phyloP scores from a whole-genome alignment of 345 rosid genomes.

The Cardiospermum halicacabum region DNA sequence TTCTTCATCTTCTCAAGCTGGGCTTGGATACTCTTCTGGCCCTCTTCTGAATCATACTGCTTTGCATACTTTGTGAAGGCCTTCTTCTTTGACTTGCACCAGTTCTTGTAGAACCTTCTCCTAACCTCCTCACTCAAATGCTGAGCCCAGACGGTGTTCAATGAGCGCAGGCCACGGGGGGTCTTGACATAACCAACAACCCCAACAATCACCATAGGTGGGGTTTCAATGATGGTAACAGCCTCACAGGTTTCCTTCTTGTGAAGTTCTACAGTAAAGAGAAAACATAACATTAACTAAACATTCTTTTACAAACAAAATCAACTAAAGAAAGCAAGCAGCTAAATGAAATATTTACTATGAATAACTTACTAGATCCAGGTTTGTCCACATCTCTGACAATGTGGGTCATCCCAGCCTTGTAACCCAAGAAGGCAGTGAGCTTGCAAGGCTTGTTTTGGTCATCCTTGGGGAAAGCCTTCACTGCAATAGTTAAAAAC shows the following conservation, averaged over 20 bases:
- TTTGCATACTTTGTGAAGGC: constrained; percentile 68
- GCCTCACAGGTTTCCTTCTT: constrained; percentile 94
- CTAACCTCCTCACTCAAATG: constrained; percentile 78
- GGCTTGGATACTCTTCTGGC: constrained; percentile 55
- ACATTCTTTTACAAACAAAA: background rate
- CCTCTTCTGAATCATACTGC: constrained; percentile 55
- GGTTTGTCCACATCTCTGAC: constrained; percentile 87
- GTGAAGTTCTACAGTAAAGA: constrained; percentile 58
- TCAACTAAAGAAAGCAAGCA: too few relatives aligned
- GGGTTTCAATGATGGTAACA: constrained; percentile 76
- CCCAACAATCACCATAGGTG: constrained; percentile 80
- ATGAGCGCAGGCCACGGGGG: constrained; percentile 62
- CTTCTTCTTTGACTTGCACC: constrained; percentile 88
- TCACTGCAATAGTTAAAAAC: constrained; percentile 43
- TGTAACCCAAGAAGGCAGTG: constrained; percentile 86
- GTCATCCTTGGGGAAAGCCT: constrained; percentile 90
- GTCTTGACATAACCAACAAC: constrained; percentile 81
- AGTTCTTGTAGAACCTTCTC: constrained; percentile 81
- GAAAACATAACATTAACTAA: background rate
- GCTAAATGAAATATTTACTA: too few relatives aligned
- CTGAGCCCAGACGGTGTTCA: constrained; percentile 89
- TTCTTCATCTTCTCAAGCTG: constrained; percentile 87
- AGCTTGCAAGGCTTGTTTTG: constrained; percentile 69
- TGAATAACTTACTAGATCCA: constrained; percentile 60
- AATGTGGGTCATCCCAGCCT: constrained; percentile 95